These are phyloP conservation scores for Oldenlandia corymbosa DNA, from an alignment of 257 asterid species.

Conservation along the genomic window DNA sequence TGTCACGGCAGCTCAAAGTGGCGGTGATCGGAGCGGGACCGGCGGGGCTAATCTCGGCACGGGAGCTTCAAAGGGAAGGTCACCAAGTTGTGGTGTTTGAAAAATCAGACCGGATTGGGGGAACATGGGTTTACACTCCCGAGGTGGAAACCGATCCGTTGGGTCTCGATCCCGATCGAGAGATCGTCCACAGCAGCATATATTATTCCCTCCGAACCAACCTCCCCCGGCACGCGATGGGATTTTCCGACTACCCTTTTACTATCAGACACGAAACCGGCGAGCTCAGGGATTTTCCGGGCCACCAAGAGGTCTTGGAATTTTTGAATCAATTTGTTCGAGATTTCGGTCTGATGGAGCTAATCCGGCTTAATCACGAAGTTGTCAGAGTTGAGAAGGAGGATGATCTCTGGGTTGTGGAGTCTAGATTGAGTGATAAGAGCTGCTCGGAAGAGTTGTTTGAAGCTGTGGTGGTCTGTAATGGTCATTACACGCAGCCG, in stretches of 20 bases:
- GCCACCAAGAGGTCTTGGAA: slow-evolving; percentile 15
- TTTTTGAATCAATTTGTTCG: slow-evolving; percentile 39
- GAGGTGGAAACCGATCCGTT: slow-evolving; percentile 12
- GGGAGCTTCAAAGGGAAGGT: slow-evolving; percentile 38
- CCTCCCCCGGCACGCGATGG: slow-evolving; percentile 13
- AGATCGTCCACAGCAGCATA: slow-evolving; percentile 18
- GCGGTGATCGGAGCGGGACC: slow-evolving; percentile 62
- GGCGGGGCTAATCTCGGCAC: slow-evolving; percentile 41
- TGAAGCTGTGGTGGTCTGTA: slow-evolving; percentile 29
- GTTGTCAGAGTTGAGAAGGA: slow-evolving; percentile 40
- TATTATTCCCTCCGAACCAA: slow-evolving; percentile 16
- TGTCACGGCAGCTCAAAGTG: slow-evolving; percentile 27
- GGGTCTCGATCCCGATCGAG: slow-evolving; percentile 12
- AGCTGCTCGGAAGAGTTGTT: not conserved
- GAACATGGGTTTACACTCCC: slow-evolving; percentile 15
- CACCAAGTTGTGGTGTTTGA: slow-evolving; percentile 34
- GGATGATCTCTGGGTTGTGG: slow-evolving; percentile 39
- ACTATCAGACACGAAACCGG: slow-evolving; percentile 1
- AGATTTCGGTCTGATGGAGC: slow-evolving; percentile 34
- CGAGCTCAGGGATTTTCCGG: slow-evolving; percentile 6
- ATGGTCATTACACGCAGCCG: slow-evolving; percentile 28
- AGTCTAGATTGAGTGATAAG: slow-evolving; percentile 20
- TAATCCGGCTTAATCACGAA: slow-evolving; percentile 35
- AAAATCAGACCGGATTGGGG: slow-evolving; percentile 26
- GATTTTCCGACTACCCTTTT: slow-evolving; percentile 18